Evolutionary conservation across 768 basidiomycete species (phyloP).

Genomic region (Fomitopsis pulvina): DNA sequence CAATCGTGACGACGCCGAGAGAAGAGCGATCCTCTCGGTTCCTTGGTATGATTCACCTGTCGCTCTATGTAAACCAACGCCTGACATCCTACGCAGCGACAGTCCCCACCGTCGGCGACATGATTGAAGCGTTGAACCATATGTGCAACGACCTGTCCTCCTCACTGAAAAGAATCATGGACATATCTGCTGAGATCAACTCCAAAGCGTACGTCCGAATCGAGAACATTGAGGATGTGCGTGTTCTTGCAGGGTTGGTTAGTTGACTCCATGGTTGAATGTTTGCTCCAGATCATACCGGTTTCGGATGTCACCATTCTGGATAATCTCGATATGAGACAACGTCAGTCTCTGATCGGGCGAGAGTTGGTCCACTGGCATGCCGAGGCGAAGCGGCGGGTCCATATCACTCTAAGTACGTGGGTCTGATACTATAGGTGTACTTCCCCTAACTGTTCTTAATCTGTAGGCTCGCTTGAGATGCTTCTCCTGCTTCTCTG

Average conservation of each 20-base stretch:
- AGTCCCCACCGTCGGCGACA: constrained; percentile 70
- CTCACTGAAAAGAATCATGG: constrained; percentile 58
- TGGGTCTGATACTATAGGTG: constrained; percentile 1
- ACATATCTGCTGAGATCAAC: constrained; percentile 63
- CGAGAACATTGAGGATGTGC: constrained; percentile 68
- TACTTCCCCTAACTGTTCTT: not conserved
- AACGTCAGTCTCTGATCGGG: constrained; percentile 61
- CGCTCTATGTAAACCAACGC: not conserved
- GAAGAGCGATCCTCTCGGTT: constrained; percentile 55
- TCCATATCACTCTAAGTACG: constrained; percentile 53
- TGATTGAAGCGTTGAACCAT: constrained; percentile 57
- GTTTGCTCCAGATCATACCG: constrained; percentile 36
- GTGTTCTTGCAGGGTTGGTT: constrained; percentile 8
- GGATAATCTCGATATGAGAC: constrained; percentile 59
- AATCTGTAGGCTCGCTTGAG: constrained; percentile 56
- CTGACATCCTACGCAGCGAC: constrained; percentile 39
- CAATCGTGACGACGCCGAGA: constrained; percentile 50
- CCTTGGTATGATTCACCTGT: constrained; percentile 38
- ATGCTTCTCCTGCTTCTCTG: constrained; percentile 76
- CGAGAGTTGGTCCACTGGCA: constrained; percentile 50
- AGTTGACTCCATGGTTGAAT: not conserved
- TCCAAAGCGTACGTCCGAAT: constrained; percentile 65
- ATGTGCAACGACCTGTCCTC: constrained; percentile 55
- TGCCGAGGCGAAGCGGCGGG: constrained; percentile 34
- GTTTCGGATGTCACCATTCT: constrained; percentile 48